Percentiles rank a stretch among this genome's conserved stretches.
Conservation (phyloP, 2,329 filamentous ascomycete species). For the Aureobasidium zeae region DNA sequence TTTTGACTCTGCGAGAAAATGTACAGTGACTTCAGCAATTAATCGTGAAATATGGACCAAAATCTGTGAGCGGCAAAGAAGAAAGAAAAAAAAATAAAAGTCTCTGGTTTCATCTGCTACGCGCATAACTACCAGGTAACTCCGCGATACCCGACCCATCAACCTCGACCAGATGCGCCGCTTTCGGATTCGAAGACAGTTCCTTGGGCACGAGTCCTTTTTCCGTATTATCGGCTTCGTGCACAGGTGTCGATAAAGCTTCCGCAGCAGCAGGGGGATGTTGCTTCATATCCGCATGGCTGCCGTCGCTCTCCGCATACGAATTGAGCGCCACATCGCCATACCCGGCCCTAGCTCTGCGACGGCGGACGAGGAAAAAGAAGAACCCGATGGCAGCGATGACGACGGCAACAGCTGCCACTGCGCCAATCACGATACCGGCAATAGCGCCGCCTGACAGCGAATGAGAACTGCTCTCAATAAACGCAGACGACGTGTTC, state of each 20-base stretch:
- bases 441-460: not conserved
- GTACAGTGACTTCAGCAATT: too few species aligned
- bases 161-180: not conserved
- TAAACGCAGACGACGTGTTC: not conserved
- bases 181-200: not conserved
- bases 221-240: not conserved
- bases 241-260: not conserved
- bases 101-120: not conserved
- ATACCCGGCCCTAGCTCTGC: not conserved
- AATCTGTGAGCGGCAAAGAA: too few species aligned
- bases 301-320: not conserved
- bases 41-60: too few species aligned
- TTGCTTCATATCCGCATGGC: not conserved
- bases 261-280: not conserved
- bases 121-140: not conserved
- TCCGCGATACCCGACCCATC: slow-evolving; percentile 1
- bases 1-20: too few species aligned
- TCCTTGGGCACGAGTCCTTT: not conserved
- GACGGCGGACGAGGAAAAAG: not conserved
- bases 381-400: not conserved
- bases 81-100: not conserved
- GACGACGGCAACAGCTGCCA: slow-evolving; percentile 1
- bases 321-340: not conserved
- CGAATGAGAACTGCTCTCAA: not conserved
- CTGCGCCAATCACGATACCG: slow-evolving; percentile 1